A percentile compares a stretch with the other conserved stretches of the same genome.
These are phyloP conservation scores for Solanum phureja DNA, from an alignment of 257 asterid genomes.

Conservation along the genomic window DNA sequence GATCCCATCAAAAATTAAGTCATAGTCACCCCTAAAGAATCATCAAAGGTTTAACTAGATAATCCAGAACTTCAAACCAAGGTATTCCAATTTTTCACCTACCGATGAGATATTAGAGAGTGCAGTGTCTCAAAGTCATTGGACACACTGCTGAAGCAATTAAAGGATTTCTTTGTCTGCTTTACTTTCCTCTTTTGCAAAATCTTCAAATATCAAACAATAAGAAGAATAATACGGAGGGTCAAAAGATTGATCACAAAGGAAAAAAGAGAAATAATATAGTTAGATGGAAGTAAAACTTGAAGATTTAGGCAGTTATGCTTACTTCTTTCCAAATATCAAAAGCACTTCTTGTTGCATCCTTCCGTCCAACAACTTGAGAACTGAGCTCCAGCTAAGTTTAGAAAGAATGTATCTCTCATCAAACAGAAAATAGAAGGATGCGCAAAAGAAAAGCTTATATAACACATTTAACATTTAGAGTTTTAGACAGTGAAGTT, in stretches of 20 bases:
- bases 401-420: slow-evolving; percentile 7
- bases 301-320: neutral
- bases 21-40: slow-evolving; percentile 75
- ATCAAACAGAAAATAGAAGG: neutral
- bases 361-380: slow-evolving; percentile 94
- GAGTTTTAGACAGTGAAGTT: neutral
- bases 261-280: neutral
- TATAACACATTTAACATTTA: neutral
- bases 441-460: neutral
- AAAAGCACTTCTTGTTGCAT: slow-evolving; percentile 72
- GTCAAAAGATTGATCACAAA: neutral
- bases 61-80: slow-evolving; percentile 7
- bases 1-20: slow-evolving; percentile 79
- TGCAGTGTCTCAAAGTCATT: slow-evolving; percentile 62
- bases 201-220: slow-evolving; percentile 32
- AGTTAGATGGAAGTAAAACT: neutral
- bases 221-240: neutral
- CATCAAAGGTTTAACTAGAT: slow-evolving; percentile 10
- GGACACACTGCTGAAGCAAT: slow-evolving; percentile 25
- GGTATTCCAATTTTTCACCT: slow-evolving; percentile 12
- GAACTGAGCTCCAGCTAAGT: slow-evolving; percentile 70
- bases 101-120: slow-evolving; percentile 81
- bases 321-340: slow-evolving; percentile 96
- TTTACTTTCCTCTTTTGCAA: slow-evolving; percentile 71
- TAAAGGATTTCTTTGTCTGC: slow-evolving; percentile 33